Conservation (phyloP, 176 grass and related monocot species). For the Echinochloa phyllopogon region DNA sequence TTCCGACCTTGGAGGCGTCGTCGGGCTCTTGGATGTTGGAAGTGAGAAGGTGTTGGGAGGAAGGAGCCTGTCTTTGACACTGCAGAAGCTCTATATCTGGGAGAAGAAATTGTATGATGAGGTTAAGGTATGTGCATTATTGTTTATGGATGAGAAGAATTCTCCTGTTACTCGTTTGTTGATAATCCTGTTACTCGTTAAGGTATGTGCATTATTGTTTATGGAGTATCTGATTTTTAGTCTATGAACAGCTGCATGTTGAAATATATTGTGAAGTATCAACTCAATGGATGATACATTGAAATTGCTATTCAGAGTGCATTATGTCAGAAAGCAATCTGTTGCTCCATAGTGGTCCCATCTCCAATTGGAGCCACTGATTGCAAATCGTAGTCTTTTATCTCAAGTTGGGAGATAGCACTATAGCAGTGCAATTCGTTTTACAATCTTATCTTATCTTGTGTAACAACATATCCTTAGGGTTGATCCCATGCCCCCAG, state of each 20-base stretch:
- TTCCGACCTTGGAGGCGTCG: conserved; percentile 25
- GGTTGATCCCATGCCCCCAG: conserved; percentile 6
- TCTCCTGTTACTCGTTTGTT: neutral
- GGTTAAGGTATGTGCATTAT: conserved; percentile 67
- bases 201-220: conserved; percentile 54
- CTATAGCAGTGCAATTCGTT: conserved; percentile 11
- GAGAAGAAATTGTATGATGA: conserved; percentile 87
- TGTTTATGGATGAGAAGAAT: conserved; percentile 4
- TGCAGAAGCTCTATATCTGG: conserved; percentile 90
- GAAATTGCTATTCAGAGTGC: conserved; percentile 3
- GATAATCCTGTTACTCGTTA: conserved; percentile 38
- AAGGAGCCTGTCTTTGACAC: conserved; percentile 63
- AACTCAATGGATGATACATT: neutral
- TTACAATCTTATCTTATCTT: neutral
- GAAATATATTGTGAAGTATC: neutral
- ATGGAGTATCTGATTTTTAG: neutral
- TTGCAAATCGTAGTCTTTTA: neutral
- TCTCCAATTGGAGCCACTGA: neutral
- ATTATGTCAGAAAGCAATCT: conserved; percentile 5
- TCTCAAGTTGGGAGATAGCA: conserved; percentile 4
- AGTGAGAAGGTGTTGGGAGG: conserved; percentile 56
- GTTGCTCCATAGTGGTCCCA: conserved; percentile 24
- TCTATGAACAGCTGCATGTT: neutral
- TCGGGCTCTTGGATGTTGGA: conserved; percentile 50
- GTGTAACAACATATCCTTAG: conserved; percentile 6